These are phyloP conservation scores for Multifurca ochricompacta DNA, from an alignment of 768 basidiomycete species.

Conservation along the genomic window DNA sequence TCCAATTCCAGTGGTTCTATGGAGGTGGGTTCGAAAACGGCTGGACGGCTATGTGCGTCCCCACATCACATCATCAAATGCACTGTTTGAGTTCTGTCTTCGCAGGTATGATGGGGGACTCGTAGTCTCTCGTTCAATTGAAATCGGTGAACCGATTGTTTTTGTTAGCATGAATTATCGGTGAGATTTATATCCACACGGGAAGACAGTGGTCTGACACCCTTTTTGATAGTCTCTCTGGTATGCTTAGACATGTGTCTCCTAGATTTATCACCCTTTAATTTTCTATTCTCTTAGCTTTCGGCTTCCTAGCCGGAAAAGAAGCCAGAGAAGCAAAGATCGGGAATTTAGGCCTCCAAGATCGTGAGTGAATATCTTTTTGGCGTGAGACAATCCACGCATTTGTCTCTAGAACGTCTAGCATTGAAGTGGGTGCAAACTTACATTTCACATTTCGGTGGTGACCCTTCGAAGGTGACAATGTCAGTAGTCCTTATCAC, in stretches of 20 bases:
- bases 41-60: constrained; percentile 6
- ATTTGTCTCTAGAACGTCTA: constrained; percentile 37
- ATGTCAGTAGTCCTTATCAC: constrained; percentile 32
- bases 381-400: background rate
- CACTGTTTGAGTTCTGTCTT: background rate
- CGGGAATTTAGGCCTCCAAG: constrained; percentile 60
- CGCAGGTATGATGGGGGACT: constrained; percentile 21
- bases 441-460: constrained; percentile 57
- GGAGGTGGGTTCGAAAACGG: constrained; percentile 21
- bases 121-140: constrained; percentile 23
- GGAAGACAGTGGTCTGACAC: background rate
- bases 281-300: constrained; percentile 25
- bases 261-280: background rate
- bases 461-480: constrained; percentile 54
- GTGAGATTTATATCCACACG: background rate
- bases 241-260: background rate
- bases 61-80: background rate
- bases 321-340: constrained; percentile 45
- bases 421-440: constrained; percentile 61
- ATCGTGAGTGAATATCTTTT: constrained; percentile 37
- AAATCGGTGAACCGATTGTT: constrained; percentile 22
- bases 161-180: constrained; percentile 28
- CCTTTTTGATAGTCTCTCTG: constrained; percentile 9
- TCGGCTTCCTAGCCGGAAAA: constrained; percentile 45
- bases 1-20: constrained; percentile 22